phyloP scores from a whole-genome alignment of 2,329 filamentous ascomycete genomes.

The Penicillium sp. region DNA sequence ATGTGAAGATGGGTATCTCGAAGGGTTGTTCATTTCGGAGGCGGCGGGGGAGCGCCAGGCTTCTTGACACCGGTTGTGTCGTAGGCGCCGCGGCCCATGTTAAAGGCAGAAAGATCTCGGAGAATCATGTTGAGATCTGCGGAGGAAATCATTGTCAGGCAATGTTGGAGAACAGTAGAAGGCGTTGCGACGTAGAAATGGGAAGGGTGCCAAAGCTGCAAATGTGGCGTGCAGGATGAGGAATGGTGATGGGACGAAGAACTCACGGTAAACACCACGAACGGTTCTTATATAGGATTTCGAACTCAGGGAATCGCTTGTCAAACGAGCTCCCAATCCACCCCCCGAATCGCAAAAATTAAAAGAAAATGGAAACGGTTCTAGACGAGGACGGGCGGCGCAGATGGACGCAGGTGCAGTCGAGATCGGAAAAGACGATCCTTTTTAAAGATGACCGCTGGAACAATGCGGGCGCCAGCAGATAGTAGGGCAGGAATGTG shows the following conservation, averaged over 20 bases:
- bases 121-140: slow-evolving; percentile 42
- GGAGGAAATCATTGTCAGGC: slow-evolving; percentile 31
- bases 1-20: slow-evolving; percentile 19
- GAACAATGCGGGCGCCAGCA: slow-evolving; percentile 24
- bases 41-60: slow-evolving; percentile 46
- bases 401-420: slow-evolving; percentile 32
- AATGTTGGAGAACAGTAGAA: slow-evolving; percentile 1
- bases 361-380: slow-evolving; percentile 12
- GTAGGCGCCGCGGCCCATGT: slow-evolving; percentile 53
- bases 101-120: slow-evolving; percentile 41
- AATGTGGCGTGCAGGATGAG: slow-evolving; percentile 9
- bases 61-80: slow-evolving; percentile 53
- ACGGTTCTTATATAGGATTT: slow-evolving; percentile 23
- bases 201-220: slow-evolving; percentile 1
- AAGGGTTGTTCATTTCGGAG: slow-evolving; percentile 33
- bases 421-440: slow-evolving; percentile 37
- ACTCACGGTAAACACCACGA: slow-evolving; percentile 24
- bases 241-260: slow-evolving; percentile 15
- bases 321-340: slow-evolving; percentile 25
- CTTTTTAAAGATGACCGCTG: slow-evolving; percentile 35
- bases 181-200: not conserved
- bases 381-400: slow-evolving; percentile 28
- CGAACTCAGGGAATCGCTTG: slow-evolving; percentile 7
- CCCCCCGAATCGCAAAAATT: slow-evolving; percentile 18
- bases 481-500: slow-evolving; percentile 35